Evolutionary conservation across 495 filamentous ascomycete genomes (phyloP), one percentile per base, ranked within the genome.

Genomic region (Penicillium mononematosum): DNA sequence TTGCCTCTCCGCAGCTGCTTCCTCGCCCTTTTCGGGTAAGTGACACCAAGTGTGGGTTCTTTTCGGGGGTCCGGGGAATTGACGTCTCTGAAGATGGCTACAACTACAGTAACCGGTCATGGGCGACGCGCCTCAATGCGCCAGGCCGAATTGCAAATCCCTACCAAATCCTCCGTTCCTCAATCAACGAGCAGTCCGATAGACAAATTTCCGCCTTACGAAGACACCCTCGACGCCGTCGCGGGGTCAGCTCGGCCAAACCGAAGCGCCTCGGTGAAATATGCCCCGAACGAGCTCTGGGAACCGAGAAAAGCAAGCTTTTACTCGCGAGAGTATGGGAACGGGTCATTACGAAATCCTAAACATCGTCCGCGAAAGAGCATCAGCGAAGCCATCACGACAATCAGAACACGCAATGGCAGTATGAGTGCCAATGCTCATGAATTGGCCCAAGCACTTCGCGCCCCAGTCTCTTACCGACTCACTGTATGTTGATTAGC

Each of bases 341-440:
- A 70, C 59, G 74, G 77, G 53, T 62, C 83, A 70, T 56, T 76
- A 58, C 64, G 69, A 45, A 77, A 84, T 68, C 54, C 75, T 36
- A 75, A 81, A 59, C 89, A 92, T 68, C 78, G 80, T 8, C 80
- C 86, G 60, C 87, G 91, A 68, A 92, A 88, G 76, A 95, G 91
- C 71, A 80, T 96, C 61, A 85, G 85, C 73, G 91, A 95, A 72
- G 89, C 92, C 51, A 84, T 96, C 60, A 85, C 80, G 53, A 90
- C 85, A 4, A 91, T 96, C 58, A 78, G 91, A 50, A 86, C 81
- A 34, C 81, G 90, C 64, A 86, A 83, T 59, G 88, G 79, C 48
- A 97, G 91, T 67, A 85, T 97, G 64, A 91, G 87, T 76, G 88
- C 90, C 62, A 95, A 93, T 69, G 91, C 92, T 56, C 91, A 95